Evolutionary conservation across 495 filamentous ascomycete species (phyloP), one percentile per base, ranked within the genome.

Genomic region (Immersiella caudata): DNA sequence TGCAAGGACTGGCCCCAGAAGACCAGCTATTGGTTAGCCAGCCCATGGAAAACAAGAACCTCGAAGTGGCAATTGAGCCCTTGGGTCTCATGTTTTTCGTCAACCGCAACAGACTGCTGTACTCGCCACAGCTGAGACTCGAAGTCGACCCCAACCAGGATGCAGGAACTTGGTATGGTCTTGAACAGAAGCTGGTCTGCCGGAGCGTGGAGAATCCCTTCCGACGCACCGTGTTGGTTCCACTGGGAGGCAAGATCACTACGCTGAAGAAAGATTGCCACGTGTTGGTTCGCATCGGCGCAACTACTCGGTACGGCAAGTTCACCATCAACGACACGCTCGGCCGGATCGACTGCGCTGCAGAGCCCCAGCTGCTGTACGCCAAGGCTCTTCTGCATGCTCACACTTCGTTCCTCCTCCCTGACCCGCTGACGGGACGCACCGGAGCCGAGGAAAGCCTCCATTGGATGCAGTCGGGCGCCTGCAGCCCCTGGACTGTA

Each of bases 371-470:
- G 63, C 54, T 87, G 64, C 68, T 86, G 69, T 80, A 82, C 0
- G 80, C 78, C 26, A 85, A 88, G 59, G 82, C 81, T 25, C 81
- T 85, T 40, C 78, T 85, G 24, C 87, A 91, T 67, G 88, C 88
- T 0, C 33, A 85, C 0, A 91, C 89, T 0, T 86, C 87, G 0
- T 87, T 81, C 57, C 78, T 79, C 22, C 24, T 90, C 0, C 83
- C 86, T 0, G 89, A 92, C 69, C 68, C 78, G 0, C 73, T 91
- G 1, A 90, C 87, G 0, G 73, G 77, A 0, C 77, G 77, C 20
- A 90, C 87, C 7, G 89, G 89, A 0, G 87, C 85, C 0, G 87
- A 90, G 62, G 84, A 90, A 69, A 78, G 81, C 0, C 73, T 92
- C 6, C 60, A 71, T 2, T 80, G 82, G 58, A 82, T 90, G 16